Percentiles rank a stretch among this genome's conserved stretches.
phyloP scores from a whole-genome alignment of 441 rosid genomes.

The Metrosideros polymorpha region DNA sequence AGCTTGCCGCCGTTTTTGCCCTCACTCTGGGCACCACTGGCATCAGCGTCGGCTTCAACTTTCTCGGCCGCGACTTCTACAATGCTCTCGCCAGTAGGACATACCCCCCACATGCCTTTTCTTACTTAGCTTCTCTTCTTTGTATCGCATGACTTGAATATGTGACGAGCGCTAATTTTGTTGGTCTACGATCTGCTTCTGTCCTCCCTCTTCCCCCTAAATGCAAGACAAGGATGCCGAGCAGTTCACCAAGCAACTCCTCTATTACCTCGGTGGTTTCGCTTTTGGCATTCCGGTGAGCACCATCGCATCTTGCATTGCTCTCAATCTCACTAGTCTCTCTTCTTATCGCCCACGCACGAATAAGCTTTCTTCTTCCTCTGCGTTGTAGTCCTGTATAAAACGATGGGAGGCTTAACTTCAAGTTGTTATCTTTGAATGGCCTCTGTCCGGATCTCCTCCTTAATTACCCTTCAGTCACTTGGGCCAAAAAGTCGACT shows the following conservation, averaged over 20 bases:
- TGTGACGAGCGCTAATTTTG: neutral
- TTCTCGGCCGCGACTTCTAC: constrained; percentile 96
- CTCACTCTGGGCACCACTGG: constrained; percentile 88
- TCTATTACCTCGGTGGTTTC: constrained; percentile 77
- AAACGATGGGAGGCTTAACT: neutral
- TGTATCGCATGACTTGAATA: neutral
- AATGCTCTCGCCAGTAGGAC: constrained; percentile 79
- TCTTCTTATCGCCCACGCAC: neutral
- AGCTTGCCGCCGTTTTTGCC: constrained; percentile 76
- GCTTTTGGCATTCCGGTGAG: constrained; percentile 98
- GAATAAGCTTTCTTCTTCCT: neutral
- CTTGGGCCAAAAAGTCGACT: neutral
- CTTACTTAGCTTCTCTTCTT: neutral
- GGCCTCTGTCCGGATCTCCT: neutral
- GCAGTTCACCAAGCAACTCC: constrained; percentile 81
- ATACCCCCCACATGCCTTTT: neutral
- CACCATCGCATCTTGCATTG: constrained; percentile 6
- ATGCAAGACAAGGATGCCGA: constrained; percentile 78
- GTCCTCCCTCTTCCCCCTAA: neutral
- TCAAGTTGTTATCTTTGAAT: neutral
- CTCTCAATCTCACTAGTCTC: neutral
- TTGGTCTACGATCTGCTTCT: neutral
- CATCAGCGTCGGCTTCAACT: constrained; percentile 86
- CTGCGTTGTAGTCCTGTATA: neutral
- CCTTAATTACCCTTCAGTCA: neutral